Evolutionary conservation across 1,284 basidiomycete genomes (phyloP).

Genomic region (Violaceomyces palustris): DNA sequence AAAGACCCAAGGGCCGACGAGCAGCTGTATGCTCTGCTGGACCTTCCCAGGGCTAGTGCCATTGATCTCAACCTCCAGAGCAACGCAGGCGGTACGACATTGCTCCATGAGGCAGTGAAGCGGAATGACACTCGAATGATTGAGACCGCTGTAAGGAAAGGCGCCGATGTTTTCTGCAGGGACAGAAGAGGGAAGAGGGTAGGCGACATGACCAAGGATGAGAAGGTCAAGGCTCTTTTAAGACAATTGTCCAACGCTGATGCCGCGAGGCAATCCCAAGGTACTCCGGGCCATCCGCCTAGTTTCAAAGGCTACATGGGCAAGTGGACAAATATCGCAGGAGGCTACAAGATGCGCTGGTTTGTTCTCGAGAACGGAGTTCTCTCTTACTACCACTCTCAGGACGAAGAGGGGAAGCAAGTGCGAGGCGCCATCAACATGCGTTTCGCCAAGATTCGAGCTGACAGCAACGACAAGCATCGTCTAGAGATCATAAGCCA

Average conservation of each 20-base stretch:
- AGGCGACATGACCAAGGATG: conserved; percentile 65
- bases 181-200: conserved; percentile 73
- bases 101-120: conserved; percentile 81
- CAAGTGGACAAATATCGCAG: conserved; percentile 85
- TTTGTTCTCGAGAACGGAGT: conserved; percentile 85
- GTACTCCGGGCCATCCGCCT: conserved; percentile 32
- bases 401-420: conserved; percentile 83
- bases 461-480: conserved; percentile 59
- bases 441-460: conserved; percentile 63
- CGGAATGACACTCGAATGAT: conserved; percentile 76
- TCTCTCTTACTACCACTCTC: conserved; percentile 71
- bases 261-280: conserved; percentile 56
- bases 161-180: conserved; percentile 83
- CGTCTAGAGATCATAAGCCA: conserved; percentile 76
- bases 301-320: conserved; percentile 56
- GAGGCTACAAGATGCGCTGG: conserved; percentile 87
- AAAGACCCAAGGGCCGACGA: conserved; percentile 56
- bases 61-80: conserved; percentile 43
- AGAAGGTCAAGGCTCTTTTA: conserved; percentile 75
- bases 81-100: conserved; percentile 60
- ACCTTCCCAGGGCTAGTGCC: conserved; percentile 24
- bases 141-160: conserved; percentile 74
- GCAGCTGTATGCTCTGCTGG: conserved; percentile 52
- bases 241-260: conserved; percentile 61
- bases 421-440: conserved; percentile 84